phyloP scores from a whole-genome alignment of 1,284 basidiomycete species.

The Puccinia hordei region DNA sequence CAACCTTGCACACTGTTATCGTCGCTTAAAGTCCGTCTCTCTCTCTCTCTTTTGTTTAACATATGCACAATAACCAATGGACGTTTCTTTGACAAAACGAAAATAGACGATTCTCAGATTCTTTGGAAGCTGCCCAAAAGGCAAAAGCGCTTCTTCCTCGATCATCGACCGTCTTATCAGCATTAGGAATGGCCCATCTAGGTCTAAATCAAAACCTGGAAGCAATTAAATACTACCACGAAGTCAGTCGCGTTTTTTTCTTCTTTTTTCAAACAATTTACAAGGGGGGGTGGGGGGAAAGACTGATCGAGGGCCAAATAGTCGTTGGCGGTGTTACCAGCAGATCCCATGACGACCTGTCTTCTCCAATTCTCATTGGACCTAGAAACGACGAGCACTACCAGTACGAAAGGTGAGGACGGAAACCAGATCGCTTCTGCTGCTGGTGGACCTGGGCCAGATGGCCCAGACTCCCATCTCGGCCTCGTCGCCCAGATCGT shows the following conservation, averaged over 20 bases:
- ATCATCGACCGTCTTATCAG: slow-evolving; percentile 74
- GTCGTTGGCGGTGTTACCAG: slow-evolving; percentile 79
- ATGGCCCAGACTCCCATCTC: too few species aligned
- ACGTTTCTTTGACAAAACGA: slow-evolving; percentile 5
- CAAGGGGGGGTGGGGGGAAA: too few species aligned
- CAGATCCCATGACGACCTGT: slow-evolving; percentile 81
- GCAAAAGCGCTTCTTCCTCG: slow-evolving; percentile 79
- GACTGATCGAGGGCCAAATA: too few species aligned
- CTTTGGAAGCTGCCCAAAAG: slow-evolving; percentile 70
- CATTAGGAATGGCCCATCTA: slow-evolving; percentile 80
- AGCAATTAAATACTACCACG: slow-evolving; percentile 84
- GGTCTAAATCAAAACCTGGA: slow-evolving; percentile 71
- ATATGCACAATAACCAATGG: neutral
- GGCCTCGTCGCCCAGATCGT: slow-evolving; percentile 63
- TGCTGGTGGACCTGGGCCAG: too few species aligned
- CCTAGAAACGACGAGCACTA: too few species aligned
- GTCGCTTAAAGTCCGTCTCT: slow-evolving; percentile 70
- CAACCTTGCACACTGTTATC: slow-evolving; percentile 82
- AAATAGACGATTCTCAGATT: slow-evolving; percentile 72
- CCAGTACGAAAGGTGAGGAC: too few species aligned
- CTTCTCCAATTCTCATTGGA: too few species aligned
- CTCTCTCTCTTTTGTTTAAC: neutral
- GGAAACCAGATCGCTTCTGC: too few species aligned
- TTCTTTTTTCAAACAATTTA: too few species aligned
- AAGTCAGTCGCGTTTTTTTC: slow-evolving; percentile 61